These are phyloP conservation scores for Globisporangium irregulare DNA, from an alignment of 352 stramenopile genomes.

Conservation along the genomic window DNA sequence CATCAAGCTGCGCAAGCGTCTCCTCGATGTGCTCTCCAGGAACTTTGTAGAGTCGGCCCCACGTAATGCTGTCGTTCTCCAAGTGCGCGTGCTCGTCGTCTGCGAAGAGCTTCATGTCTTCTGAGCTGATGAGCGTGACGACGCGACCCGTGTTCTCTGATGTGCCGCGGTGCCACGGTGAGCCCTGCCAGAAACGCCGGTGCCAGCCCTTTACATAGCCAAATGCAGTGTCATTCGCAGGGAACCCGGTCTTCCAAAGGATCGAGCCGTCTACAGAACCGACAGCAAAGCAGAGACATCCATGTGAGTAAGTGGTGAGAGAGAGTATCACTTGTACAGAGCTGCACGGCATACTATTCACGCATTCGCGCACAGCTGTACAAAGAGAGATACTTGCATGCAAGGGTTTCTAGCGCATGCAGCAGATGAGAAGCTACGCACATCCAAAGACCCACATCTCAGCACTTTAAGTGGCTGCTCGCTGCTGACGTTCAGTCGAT, in stretches of 20 bases:
- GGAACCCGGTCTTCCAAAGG: constrained; percentile 34
- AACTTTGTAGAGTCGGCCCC: constrained; percentile 87
- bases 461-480: neutral
- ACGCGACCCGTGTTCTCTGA: constrained; percentile 74
- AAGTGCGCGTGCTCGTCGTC: constrained; percentile 69
- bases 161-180: constrained; percentile 82
- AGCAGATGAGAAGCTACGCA: constrained; percentile 67
- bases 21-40: constrained; percentile 68
- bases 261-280: constrained; percentile 25
- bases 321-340: too few relatives aligned
- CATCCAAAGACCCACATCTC: constrained; percentile 48
- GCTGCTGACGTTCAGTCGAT: neutral
- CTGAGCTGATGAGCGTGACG: constrained; percentile 80
- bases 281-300: neutral
- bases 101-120: constrained; percentile 67
- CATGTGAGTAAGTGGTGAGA: constrained; percentile 18
- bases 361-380: neutral
- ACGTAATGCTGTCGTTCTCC: constrained; percentile 64
- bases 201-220: constrained; percentile 79
- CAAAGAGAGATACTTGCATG: constrained; percentile 55
- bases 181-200: constrained; percentile 89
- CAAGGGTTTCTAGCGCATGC: constrained; percentile 19
- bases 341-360: neutral
- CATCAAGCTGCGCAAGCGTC: constrained; percentile 80
- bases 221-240: constrained; percentile 26